Evolutionary conservation across 768 basidiomycete genomes (phyloP).

Genomic region (Cystoderma amianthinum): DNA sequence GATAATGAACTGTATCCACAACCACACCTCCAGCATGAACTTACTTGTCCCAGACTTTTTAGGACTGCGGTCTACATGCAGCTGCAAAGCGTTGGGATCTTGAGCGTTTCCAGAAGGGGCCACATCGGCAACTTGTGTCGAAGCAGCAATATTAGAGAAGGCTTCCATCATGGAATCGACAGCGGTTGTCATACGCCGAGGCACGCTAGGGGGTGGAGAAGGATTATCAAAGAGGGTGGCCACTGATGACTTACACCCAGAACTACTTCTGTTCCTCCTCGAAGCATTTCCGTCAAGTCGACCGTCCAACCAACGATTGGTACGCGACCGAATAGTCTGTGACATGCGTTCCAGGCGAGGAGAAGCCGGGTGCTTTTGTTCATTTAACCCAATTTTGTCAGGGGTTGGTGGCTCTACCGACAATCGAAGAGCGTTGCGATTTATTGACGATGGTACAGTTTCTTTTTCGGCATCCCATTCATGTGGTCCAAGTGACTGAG

Average conservation of each 20-base stretch:
- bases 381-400: slow-evolving; percentile 11
- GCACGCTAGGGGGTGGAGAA: slow-evolving; percentile 10
- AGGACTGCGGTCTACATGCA: slow-evolving; percentile 3
- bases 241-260: background rate
- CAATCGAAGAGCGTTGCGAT: slow-evolving; percentile 20
- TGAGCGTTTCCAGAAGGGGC: background rate
- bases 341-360: slow-evolving; percentile 33
- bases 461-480: background rate
- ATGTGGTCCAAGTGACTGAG: background rate
- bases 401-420: slow-evolving; percentile 38
- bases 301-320: slow-evolving; percentile 51
- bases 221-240: background rate
- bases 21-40: slow-evolving; percentile 67
- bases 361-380: slow-evolving; percentile 13
- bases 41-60: background rate
- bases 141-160: slow-evolving; percentile 12
- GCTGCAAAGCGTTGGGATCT: slow-evolving; percentile 8
- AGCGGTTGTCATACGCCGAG: slow-evolving; percentile 31
- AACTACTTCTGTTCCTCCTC: slow-evolving; percentile 5
- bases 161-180: slow-evolving; percentile 41
- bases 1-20: slow-evolving; percentile 77
- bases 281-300: slow-evolving; percentile 32
- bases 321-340: slow-evolving; percentile 50
- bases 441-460: slow-evolving; percentile 9
- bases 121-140: slow-evolving; percentile 2